These are phyloP conservation scores for Fusarium hainanense DNA, from an alignment of 2,329 filamentous ascomycete genomes.

Conservation along the genomic window DNA sequence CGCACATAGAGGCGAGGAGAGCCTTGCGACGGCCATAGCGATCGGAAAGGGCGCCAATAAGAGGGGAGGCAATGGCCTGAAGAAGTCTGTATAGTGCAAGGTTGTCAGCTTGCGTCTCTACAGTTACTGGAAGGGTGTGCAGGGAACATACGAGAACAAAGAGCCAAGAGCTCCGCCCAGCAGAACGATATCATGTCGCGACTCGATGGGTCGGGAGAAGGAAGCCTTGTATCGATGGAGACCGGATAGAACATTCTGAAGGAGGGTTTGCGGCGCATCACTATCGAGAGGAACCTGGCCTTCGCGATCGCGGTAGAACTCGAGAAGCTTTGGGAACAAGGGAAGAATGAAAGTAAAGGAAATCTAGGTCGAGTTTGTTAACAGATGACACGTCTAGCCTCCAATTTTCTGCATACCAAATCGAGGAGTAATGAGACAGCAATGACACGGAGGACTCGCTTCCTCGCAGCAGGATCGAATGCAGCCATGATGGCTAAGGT, in stretches of 20 bases:
- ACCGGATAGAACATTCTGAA: slow-evolving; percentile 82
- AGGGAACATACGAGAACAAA: slow-evolving; percentile 73
- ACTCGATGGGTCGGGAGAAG: slow-evolving; percentile 92
- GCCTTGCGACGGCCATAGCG: slow-evolving; percentile 87
- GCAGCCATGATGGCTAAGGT: slow-evolving; percentile 52
- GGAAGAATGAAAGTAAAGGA: slow-evolving; percentile 99
- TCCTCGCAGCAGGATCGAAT: slow-evolving; percentile 70
- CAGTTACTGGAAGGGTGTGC: not conserved
- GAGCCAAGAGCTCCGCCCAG: slow-evolving; percentile 94
- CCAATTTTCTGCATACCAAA: slow-evolving; percentile 66
- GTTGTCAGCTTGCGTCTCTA: slow-evolving; percentile 9
- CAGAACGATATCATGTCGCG: slow-evolving; percentile 95
- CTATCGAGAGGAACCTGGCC: slow-evolving; percentile 58
- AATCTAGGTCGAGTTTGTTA: slow-evolving; percentile 67
- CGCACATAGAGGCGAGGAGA: slow-evolving; percentile 88
- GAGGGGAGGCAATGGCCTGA: slow-evolving; percentile 89
- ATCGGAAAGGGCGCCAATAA: slow-evolving; percentile 91
- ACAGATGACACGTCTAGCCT: not conserved
- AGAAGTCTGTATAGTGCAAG: slow-evolving; percentile 69
- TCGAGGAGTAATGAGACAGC: slow-evolving; percentile 91
- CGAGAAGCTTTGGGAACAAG: slow-evolving; percentile 92
- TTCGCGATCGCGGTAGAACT: slow-evolving; percentile 94
- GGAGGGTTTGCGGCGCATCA: slow-evolving; percentile 69
- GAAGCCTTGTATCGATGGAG: slow-evolving; percentile 95
- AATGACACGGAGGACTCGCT: slow-evolving; percentile 85